These are phyloP conservation scores for Stachybotrys echinatus DNA, from an alignment of 2,329 filamentous ascomycete genomes.

Conservation along the genomic window DNA sequence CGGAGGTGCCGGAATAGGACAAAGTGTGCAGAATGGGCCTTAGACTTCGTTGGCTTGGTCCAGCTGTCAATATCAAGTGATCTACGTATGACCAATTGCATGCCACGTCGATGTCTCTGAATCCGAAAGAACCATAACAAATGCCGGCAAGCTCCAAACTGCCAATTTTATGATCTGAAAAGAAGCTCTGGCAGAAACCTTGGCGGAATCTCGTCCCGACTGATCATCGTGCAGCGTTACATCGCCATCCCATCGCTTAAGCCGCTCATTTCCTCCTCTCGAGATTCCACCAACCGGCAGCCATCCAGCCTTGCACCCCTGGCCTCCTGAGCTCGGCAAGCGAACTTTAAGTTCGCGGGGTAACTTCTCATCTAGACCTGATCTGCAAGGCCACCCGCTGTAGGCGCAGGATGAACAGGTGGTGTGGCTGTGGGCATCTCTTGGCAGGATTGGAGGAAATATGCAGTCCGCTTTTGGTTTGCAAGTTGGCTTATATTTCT, in stretches of 20 bases:
- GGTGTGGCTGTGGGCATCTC: not conserved
- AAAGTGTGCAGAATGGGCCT: too few species aligned
- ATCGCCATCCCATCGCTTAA: not conserved
- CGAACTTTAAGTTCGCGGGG: not conserved
- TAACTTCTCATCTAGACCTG: not conserved
- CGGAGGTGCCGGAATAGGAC: too few species aligned
- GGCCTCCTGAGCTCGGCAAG: not conserved
- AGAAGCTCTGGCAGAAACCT: not conserved
- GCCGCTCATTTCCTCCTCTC: not conserved
- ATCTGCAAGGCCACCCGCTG: too few species aligned
- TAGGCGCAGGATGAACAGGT: too few species aligned
- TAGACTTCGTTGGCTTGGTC: too few species aligned
- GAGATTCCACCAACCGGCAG: not conserved
- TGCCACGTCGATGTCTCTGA: too few species aligned
- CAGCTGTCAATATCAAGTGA: too few species aligned
- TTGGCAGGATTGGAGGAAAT: not conserved
- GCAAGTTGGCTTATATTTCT: too few species aligned
- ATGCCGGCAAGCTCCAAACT: not conserved
- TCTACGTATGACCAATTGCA: too few species aligned
- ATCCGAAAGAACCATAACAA: too few species aligned
- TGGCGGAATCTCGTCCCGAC: not conserved
- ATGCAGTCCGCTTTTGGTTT: not conserved
- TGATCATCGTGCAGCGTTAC: not conserved
- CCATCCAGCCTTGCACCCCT: not conserved
- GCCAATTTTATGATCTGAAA: not conserved